Percentiles rank a stretch among this genome's conserved stretches.
Evolutionary conservation across 257 asterid genomes (phyloP).

Genomic region (Cordia subcordata): DNA sequence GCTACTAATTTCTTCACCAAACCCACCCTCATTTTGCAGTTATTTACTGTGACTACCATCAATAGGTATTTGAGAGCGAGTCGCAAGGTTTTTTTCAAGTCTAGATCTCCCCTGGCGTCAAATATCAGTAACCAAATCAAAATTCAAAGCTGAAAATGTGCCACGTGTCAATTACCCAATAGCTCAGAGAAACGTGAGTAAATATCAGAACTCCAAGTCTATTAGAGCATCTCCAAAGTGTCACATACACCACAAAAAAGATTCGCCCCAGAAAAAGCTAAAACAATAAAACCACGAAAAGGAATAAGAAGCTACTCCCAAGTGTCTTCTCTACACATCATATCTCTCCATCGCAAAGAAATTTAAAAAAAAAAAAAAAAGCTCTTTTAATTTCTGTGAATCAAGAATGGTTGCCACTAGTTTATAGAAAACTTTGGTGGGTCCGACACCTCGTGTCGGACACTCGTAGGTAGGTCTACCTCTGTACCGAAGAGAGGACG

Average conservation of each 20-base stretch:
- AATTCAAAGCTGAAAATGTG: not conserved
- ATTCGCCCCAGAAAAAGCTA: conserved; percentile 3
- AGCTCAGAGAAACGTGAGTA: conserved; percentile 14
- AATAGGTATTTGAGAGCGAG: conserved; percentile 29
- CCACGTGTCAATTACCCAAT: conserved; percentile 28
- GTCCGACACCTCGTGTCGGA: too few relatives aligned
- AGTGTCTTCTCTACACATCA: too few relatives aligned
- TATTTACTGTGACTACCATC: not conserved
- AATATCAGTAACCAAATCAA: conserved; percentile 28
- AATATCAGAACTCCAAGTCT: conserved; percentile 7
- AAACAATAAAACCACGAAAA: not conserved
- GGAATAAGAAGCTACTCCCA: too few relatives aligned
- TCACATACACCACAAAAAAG: not conserved
- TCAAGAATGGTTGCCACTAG: too few relatives aligned
- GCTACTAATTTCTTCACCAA: not conserved
- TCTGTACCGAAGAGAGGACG: too few relatives aligned
- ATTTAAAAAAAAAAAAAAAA: too few relatives aligned
- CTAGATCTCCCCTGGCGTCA: conserved; percentile 6
- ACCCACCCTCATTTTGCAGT: not conserved
- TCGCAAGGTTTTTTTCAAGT: conserved; percentile 22
- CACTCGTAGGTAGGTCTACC: too few relatives aligned
- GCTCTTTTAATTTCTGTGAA: too few relatives aligned
- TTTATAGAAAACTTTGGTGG: too few relatives aligned
- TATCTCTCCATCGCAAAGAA: too few relatives aligned
- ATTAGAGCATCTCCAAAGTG: conserved; percentile 1